Base-by-base conservation (phyloP, 208 protist species). In the Lotmaria passim region DNA sequence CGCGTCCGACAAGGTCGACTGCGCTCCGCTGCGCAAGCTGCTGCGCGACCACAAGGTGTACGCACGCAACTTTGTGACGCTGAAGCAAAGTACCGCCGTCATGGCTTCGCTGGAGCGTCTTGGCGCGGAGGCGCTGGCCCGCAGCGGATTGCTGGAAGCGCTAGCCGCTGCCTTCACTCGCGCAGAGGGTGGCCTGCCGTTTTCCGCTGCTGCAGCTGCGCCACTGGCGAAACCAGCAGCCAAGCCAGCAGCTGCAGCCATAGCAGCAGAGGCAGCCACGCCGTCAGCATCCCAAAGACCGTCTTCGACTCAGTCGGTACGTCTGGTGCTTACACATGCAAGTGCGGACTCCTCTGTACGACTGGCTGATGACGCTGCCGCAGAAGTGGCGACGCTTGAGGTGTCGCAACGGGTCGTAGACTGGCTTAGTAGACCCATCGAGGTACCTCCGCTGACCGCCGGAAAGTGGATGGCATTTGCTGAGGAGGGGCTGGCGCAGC, bases 91-190 rank as follows among this genome's bases (percentile, higher is more conserved):
- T 41, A 56, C 47, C 0, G 63, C 47, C 1, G 75, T 89, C 7
- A 24, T 73, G 5, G n/a, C 31, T 0, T 38, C 81, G 23, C 75
- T 93, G 31, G 77, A 73, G 38, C 62, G 60, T 7, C 70, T 71
- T 23, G 85, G 81, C 63, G 69, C 68, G 19, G 78, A 78, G 28
- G 74, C 85, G 7, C 24, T 90, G 17, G 39, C 68, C 23, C 66
- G 73, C 19, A 71, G 70, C 12, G 67, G 70, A 0, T 14, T 87
- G 38, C 30, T 80, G 10, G 72, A 79, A 47, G 50, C 41, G 7
- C n/a, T 83, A 30, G 41, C 57, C 0, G 39, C n/a, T 5, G 52
- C 41, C 12, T 61, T 82, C 7, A 15, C 34, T 6, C 31, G 24
- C 7, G 1, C 0, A 26, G 44, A 19, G n/a, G n/a, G n/a, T n/a